These are phyloP conservation scores for Luffa acutangula DNA, from an alignment of 306 rosid genomes.

Conservation along the genomic window DNA sequence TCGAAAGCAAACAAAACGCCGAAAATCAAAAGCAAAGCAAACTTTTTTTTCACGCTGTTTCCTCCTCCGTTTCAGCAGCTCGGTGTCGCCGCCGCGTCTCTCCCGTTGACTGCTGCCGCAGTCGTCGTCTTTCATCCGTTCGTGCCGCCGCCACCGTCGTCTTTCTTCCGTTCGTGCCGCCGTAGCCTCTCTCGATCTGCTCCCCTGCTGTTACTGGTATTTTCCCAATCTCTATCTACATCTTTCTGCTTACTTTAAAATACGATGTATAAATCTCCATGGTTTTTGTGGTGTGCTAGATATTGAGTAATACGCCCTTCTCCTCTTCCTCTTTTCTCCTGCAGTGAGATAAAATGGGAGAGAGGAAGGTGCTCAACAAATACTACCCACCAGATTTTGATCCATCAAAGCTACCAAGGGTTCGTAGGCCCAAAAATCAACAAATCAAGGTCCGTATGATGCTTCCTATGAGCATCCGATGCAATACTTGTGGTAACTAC, in stretches of 20 bases:
- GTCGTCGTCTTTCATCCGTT: too few species aligned
- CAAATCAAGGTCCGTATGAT: slow-evolving; percentile 95
- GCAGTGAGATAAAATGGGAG: slow-evolving; percentile 52
- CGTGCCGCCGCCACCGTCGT: too few species aligned
- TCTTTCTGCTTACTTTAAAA: neutral
- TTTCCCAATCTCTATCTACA: too few species aligned
- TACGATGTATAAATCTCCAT: neutral
- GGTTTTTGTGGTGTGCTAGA: neutral
- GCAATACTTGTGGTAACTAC: slow-evolving; percentile 70
- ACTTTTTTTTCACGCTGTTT: too few species aligned
- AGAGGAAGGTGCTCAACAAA: slow-evolving; percentile 80
- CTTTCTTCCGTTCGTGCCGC: too few species aligned
- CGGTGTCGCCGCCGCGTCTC: too few species aligned
- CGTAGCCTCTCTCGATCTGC: too few species aligned
- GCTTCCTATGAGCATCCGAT: slow-evolving; percentile 97
- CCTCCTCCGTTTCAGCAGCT: too few species aligned
- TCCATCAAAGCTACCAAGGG: slow-evolving; percentile 70
- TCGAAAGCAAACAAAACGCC: too few species aligned
- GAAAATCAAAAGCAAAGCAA: too few species aligned
- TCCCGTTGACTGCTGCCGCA: too few species aligned
- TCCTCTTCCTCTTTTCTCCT: neutral
- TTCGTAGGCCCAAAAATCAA: slow-evolving; percentile 58
- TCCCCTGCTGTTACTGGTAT: too few species aligned
- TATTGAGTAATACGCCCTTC: neutral
- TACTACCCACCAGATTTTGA: slow-evolving; percentile 93